Percentiles rank a stretch among this genome's conserved stretches.
Evolutionary conservation across 2,329 filamentous ascomycete species (phyloP).

Genomic region (Cucurbitaria berberidis): DNA sequence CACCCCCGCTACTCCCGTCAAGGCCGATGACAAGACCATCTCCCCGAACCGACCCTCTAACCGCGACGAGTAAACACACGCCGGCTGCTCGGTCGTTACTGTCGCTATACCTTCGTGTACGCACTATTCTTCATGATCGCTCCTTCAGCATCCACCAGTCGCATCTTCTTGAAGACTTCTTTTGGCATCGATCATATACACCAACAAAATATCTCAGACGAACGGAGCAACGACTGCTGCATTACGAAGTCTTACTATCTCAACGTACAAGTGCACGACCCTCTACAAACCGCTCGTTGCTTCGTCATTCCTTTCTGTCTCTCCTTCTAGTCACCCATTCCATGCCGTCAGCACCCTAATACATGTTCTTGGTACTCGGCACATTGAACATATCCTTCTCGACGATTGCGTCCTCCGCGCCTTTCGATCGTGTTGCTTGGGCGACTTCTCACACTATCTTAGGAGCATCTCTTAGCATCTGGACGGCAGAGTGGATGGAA

Average conservation of each 20-base stretch:
- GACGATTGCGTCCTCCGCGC: slow-evolving; percentile 14
- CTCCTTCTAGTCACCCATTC: slow-evolving; percentile 13
- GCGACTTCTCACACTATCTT: slow-evolving; percentile 29
- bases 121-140: slow-evolving; percentile 40
- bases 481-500: slow-evolving; percentile 16
- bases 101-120: slow-evolving; percentile 27
- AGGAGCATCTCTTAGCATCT: slow-evolving; percentile 39
- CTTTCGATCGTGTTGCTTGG: slow-evolving; percentile 14
- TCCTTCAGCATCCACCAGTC: slow-evolving; percentile 32
- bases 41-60: slow-evolving; percentile 32
- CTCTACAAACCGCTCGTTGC: slow-evolving; percentile 1
- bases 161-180: slow-evolving; percentile 25
- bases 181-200: slow-evolving; percentile 26
- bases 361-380: slow-evolving; percentile 18
- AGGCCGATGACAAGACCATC: slow-evolving; percentile 30
- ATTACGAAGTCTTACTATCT: slow-evolving; percentile 18
- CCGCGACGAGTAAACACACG: slow-evolving; percentile 34
- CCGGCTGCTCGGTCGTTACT: not conserved
- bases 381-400: slow-evolving; percentile 31
- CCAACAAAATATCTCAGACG: slow-evolving; percentile 16
- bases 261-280: slow-evolving; percentile 13
- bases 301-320: slow-evolving; percentile 24
- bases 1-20: slow-evolving; percentile 45
- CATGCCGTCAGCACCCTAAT: slow-evolving; percentile 27
- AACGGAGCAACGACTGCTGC: slow-evolving; percentile 5